Evolutionary conservation across 306 rosid species (phyloP).

Genomic region (Carpinus fangiana): DNA sequence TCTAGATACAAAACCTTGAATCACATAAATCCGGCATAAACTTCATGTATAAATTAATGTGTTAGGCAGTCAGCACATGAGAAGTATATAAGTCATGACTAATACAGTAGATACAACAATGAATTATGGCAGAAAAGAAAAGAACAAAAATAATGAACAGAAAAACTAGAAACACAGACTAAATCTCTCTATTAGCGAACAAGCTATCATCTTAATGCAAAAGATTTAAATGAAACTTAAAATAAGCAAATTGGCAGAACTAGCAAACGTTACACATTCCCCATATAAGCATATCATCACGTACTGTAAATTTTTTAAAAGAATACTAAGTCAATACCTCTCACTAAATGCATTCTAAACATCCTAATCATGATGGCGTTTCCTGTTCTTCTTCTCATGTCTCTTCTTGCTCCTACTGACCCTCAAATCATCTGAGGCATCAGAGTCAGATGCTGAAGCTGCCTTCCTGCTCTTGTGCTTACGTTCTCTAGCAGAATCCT

Average conservation of each 20-base stretch:
- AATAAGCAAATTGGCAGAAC: slow-evolving; percentile 17
- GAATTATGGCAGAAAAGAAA: neutral
- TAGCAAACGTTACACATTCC: neutral
- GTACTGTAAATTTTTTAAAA: neutral
- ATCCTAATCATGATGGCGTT: slow-evolving; percentile 42
- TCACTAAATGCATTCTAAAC: slow-evolving; percentile 32
- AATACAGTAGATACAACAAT: neutral
- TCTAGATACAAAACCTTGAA: too few relatives aligned
- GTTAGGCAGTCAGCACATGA: neutral
- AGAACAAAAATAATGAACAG: too few relatives aligned
- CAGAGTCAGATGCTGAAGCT: slow-evolving; percentile 46
- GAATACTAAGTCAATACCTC: slow-evolving; percentile 8
- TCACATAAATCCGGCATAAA: neutral
- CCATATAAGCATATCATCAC: neutral
- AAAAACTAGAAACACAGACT: neutral
- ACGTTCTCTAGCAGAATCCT: slow-evolving; percentile 45
- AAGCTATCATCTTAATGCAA: neutral
- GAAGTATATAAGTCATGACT: neutral
- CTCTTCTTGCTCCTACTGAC: slow-evolving; percentile 58
- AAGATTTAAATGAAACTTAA: neutral
- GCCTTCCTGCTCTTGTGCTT: slow-evolving; percentile 59
- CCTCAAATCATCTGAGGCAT: slow-evolving; percentile 51
- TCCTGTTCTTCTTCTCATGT: slow-evolving; percentile 55
- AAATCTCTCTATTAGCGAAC: neutral
- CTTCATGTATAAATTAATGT: neutral